These are phyloP conservation scores for Cicer judaicum DNA, from an alignment of 306 rosid species.

Conservation along the genomic window DNA sequence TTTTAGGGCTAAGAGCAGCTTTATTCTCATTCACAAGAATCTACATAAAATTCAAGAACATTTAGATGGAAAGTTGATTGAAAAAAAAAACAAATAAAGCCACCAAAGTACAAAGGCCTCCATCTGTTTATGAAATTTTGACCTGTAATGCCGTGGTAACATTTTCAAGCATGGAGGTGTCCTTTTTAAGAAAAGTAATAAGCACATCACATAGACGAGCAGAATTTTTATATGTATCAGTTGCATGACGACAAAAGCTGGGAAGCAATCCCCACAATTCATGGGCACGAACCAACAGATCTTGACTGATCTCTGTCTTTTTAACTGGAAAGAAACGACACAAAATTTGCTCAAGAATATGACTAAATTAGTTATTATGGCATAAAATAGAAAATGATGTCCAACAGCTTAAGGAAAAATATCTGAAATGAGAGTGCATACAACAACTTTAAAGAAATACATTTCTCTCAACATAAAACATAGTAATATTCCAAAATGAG, in stretches of 20 bases:
- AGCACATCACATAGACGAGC: conserved; percentile 57
- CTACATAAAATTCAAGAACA: conserved; percentile 49
- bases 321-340: conserved; percentile 55
- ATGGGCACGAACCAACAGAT: conserved; percentile 61
- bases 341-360: conserved; percentile 15
- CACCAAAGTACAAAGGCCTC: conserved; percentile 34
- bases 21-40: conserved; percentile 84
- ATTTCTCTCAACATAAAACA: conserved; percentile 9
- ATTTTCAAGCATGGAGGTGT: conserved; percentile 70
- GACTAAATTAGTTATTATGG: conserved; percentile 30
- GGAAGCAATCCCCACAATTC: conserved; percentile 80
- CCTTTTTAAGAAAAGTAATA: conserved; percentile 72
- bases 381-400: conserved; percentile 27
- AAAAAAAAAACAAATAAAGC: conserved; percentile 27
- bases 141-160: conserved; percentile 81
- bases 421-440: conserved; percentile 15
- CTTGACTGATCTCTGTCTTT: conserved; percentile 54
- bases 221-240: conserved; percentile 64
- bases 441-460: not conserved
- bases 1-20: conserved; percentile 58
- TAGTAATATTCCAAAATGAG: conserved; percentile 11
- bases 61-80: conserved; percentile 28
- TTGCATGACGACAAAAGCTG: conserved; percentile 81
- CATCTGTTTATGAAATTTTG: conserved; percentile 27
- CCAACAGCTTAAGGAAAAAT: conserved; percentile 14